These are phyloP conservation scores for Blastomyces emzantsi DNA, from an alignment of 2,329 filamentous ascomycete species.

Conservation along the genomic window DNA sequence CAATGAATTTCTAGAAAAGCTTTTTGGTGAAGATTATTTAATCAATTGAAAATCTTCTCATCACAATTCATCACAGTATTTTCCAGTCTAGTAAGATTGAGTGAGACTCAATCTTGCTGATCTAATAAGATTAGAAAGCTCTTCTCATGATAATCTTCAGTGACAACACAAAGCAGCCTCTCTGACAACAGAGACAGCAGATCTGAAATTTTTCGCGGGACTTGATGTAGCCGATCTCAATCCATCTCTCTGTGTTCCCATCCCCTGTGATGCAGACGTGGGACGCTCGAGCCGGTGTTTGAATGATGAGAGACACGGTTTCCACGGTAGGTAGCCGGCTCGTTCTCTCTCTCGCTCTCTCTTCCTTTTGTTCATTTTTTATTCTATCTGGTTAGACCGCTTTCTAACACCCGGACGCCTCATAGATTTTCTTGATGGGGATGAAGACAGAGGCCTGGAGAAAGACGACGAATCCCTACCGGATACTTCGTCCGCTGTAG, in stretches of 20 bases:
- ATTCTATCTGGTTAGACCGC: not conserved
- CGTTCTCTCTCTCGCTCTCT: not conserved
- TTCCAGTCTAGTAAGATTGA: no score
- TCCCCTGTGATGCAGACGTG: not conserved
- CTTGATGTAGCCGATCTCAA: slow-evolving; percentile 1
- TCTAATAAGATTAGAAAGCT: no score
- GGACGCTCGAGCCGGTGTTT: not conserved
- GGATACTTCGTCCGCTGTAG: not conserved
- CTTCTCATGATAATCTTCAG: no score
- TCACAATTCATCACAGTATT: no score
- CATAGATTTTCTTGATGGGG: not conserved
- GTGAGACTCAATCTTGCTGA: no score
- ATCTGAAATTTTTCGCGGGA: not conserved
- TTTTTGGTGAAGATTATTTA: no score
- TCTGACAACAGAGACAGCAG: no score
- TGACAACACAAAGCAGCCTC: no score
- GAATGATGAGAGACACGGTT: slow-evolving; percentile 1
- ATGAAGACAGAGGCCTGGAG: not conserved
- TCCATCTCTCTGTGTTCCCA: not conserved
- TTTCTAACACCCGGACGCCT: not conserved
- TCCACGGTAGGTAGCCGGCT: not conserved
- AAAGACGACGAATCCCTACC: not conserved
- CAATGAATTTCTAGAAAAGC: no score
- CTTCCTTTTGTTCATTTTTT: not conserved
- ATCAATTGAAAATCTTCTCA: no score